phyloP scores from a whole-genome alignment of 202 grass and related monocot genomes.

The Hordeum pubiflorum region DNA sequence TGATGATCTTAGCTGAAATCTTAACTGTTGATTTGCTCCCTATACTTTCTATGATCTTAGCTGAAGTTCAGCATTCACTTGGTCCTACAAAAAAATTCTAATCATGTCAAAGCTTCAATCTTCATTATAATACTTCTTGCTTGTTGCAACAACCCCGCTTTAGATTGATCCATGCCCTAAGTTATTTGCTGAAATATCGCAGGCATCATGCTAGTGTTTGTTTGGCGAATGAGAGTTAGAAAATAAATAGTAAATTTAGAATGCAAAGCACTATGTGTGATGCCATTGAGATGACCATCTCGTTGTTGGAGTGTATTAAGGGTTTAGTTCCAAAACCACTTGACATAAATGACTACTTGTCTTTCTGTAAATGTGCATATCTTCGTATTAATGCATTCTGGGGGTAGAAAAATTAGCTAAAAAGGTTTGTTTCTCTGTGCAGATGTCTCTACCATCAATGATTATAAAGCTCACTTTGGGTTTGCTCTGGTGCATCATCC shows the following conservation, averaged over 20 bases:
- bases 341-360: neutral
- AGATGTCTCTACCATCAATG: constrained; percentile 49
- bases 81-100: constrained; percentile 2
- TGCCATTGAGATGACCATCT: neutral
- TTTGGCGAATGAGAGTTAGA: neutral
- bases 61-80: neutral
- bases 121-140: neutral
- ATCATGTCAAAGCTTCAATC: constrained; percentile 3
- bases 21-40: neutral
- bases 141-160: neutral
- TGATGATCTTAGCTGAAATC: neutral
- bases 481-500: constrained; percentile 59
- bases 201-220: constrained; percentile 2
- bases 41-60: neutral
- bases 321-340: neutral
- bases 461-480: constrained; percentile 50
- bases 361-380: neutral
- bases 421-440: constrained; percentile 29
- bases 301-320: constrained; percentile 7
- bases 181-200: neutral
- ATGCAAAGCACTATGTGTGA: neutral
- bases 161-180: neutral
- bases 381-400: neutral
- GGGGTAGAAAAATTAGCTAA: neutral
- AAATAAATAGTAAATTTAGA: constrained; percentile 1